Base-by-base conservation (phyloP, 441 rosid genomes). In the Eruca vesicaria region DNA sequence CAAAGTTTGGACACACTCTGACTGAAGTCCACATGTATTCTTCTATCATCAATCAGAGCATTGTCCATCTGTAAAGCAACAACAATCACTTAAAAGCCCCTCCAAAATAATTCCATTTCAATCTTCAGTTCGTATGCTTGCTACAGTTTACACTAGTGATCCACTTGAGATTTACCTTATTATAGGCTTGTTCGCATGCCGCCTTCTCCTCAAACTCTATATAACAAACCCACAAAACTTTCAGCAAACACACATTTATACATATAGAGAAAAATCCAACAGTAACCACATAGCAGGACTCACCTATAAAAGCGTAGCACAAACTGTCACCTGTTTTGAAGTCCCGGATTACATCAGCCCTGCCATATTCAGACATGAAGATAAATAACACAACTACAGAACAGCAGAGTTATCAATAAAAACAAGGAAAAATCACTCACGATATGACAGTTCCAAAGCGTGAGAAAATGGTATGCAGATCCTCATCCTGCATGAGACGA, bases 241-340 rank as follows among this genome's bases (percentile, higher is more conserved):
- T 38, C 45, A 33, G 18, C 38, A 41, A 36, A 50, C 60, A 14
- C 8, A 20, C 21, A 62, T 28, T 26, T 9, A 21, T 35, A 74
- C 4, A 21, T 33, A 16, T 10, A 6, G 16, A 12, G 10, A n/a
- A 10, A 10, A 29, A 50, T 31, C 20, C 6, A 60, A 52, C n/a
- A 50, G 16, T 58, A 31, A 59, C 20, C 43, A 16, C 29, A 16
- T 12, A 23, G 71, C 59, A 63, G 16, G 38, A 76, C 92, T 82
- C 68, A 96, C 99, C 98, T 50, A 96, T 85, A 75, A 96, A 96
- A 23, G 98, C 97, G 79, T 96, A 96, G 83, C 98, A 90, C 73
- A 92, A 88, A 76, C 98, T 92, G 85, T 92, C 97, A 82, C 99
- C 98, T 55, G 98, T 96, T 88, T 94, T 96, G 76, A 55, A 92